phyloP scores from a whole-genome alignment of 768 basidiomycete species.

The Lentinula sp. region DNA sequence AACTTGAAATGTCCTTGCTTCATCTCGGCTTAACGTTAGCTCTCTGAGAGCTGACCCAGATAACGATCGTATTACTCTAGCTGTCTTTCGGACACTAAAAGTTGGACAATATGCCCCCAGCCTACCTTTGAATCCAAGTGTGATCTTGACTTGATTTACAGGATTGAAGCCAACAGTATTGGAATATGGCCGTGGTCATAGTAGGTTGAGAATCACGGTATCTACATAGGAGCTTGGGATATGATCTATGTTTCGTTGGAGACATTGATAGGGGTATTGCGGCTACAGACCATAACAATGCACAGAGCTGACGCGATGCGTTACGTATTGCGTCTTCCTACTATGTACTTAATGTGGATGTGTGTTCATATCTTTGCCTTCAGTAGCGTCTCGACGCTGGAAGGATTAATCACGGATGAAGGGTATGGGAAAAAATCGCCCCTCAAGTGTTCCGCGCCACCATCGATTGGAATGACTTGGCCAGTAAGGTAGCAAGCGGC shows the following conservation, averaged over 20 bases:
- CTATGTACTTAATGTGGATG: neutral
- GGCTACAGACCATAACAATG: no score
- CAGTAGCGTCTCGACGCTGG: slow-evolving; percentile 41
- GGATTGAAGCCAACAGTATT: neutral
- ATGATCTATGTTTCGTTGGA: no score
- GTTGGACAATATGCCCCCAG: no score
- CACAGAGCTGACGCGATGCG: no score
- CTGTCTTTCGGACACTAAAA: no score
- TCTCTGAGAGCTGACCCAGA: no score
- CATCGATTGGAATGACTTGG: slow-evolving; percentile 66
- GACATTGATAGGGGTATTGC: no score
- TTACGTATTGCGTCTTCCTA: neutral
- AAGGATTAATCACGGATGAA: slow-evolving; percentile 53
- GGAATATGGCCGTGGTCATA: neutral
- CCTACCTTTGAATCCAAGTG: neutral
- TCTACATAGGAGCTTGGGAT: no score
- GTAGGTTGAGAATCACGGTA: neutral
- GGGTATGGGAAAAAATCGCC: slow-evolving; percentile 53
- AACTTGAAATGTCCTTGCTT: no score
- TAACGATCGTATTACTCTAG: no score
- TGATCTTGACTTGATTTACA: neutral
- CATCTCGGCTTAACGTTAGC: no score
- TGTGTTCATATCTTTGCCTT: slow-evolving; percentile 33
- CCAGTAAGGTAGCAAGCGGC: slow-evolving; percentile 76
- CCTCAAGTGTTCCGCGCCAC: slow-evolving; percentile 52